phyloP scores from a whole-genome alignment of 1,139 yeast genomes.

The Lodderomyces jiufengensis region DNA sequence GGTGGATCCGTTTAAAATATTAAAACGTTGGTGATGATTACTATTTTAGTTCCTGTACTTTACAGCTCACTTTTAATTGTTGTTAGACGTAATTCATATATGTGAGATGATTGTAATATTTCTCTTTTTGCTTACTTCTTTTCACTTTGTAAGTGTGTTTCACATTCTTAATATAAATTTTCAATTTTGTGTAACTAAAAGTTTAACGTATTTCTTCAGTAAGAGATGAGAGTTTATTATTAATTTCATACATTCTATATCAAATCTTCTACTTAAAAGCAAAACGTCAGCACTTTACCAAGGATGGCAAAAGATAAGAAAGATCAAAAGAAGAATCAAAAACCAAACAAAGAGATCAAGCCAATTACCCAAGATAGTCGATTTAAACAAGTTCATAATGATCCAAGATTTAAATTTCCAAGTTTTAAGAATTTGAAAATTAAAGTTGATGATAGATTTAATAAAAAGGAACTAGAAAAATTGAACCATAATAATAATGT shows the following conservation, averaged over 20 bases:
- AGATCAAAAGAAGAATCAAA: not conserved
- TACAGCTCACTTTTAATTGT: not conserved
- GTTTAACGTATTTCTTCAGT: no score
- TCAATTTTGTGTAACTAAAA: no score
- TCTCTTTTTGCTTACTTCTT: no score
- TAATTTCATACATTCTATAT: no score
- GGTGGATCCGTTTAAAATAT: slow-evolving; percentile 27
- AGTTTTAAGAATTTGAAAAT: slow-evolving; percentile 68
- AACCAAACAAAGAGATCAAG: slow-evolving; percentile 3
- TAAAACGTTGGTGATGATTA: no score
- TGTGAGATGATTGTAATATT: not conserved
- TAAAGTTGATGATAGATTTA: slow-evolving; percentile 83
- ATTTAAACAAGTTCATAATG: slow-evolving; percentile 75
- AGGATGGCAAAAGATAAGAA: not conserved
- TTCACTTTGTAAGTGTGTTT: no score
- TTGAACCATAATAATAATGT: slow-evolving; percentile 53
- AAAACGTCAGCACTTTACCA: no score
- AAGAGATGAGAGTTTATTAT: no score
- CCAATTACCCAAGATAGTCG: slow-evolving; percentile 64
- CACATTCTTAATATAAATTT: no score
- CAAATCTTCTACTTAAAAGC: no score
- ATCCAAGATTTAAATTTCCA: slow-evolving; percentile 84
- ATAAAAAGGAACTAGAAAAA: slow-evolving; percentile 62
- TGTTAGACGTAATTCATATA: not conserved
- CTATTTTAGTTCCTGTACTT: no score